Evolutionary conservation across 441 rosid genomes (phyloP).

Genomic region (Euphorbia schlechtendalii): DNA sequence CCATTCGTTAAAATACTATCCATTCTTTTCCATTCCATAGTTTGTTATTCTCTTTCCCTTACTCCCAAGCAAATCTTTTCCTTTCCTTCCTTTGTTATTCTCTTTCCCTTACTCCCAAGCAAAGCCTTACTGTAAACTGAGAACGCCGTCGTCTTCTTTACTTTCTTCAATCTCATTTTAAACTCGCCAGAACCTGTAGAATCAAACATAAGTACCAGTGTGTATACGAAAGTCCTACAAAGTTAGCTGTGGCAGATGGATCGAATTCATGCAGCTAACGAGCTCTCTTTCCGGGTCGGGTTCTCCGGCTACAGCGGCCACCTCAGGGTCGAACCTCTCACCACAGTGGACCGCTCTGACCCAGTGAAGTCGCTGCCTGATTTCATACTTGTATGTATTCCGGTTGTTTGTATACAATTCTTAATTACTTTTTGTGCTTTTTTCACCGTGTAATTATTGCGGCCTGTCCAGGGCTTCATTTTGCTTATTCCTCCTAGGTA

Average conservation of each 20-base stretch:
- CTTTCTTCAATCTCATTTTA: slow-evolving; percentile 4
- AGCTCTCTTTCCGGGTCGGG: slow-evolving; percentile 75
- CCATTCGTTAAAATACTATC: too few species aligned
- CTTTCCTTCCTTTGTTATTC: too few species aligned
- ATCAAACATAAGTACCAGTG: background rate
- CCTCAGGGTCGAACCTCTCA: slow-evolving; percentile 82
- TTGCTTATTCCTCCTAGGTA: too few species aligned
- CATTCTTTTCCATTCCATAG: too few species aligned
- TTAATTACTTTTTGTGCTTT: slow-evolving; percentile 2
- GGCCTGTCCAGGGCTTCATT: background rate
- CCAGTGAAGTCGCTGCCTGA: slow-evolving; percentile 78
- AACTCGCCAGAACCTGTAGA: slow-evolving; percentile 25
- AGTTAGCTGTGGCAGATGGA: slow-evolving; percentile 32
- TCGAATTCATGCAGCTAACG: slow-evolving; percentile 59
- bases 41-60: too few species aligned
- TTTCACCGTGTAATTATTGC: background rate
- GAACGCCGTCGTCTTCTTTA: background rate
- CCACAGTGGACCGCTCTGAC: slow-evolving; percentile 55
- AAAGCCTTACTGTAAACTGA: background rate
- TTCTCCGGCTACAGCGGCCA: slow-evolving; percentile 91
- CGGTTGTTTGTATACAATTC: background rate
- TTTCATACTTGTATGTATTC: slow-evolving; percentile 58
- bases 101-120: too few species aligned
- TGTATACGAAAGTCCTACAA: slow-evolving; percentile 1
- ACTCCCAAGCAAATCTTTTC: too few species aligned